Base-by-base conservation (phyloP, 139 green algal species). In the Chlorella ohadii region DNA sequence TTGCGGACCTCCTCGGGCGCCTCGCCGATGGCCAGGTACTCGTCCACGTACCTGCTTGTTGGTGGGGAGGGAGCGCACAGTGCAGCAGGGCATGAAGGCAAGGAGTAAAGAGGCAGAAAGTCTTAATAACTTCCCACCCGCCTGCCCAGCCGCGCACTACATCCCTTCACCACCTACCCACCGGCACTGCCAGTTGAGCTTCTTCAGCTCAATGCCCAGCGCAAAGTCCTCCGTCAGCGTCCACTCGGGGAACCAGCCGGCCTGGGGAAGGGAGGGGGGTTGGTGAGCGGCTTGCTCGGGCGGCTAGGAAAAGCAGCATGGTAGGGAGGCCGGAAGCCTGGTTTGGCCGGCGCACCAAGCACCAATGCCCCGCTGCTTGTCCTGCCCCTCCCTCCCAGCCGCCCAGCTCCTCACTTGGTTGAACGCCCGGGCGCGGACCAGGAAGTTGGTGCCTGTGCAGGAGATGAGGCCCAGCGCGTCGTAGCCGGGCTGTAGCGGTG, bases 1-100 rank as follows among this genome's bases (percentile, higher is more conserved):
- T 97, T 95, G 63, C 94, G 91, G 34, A 95, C 90, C 79, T 97
- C 92, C 61, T 96, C 93, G 44, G 94, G 94, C 9, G 94, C 94
- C 90, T 96, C 93, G 38, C 93, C 93, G 59, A 94, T 89, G 33
- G 92, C 93, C 81, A 96, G 87, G 83, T 96, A 96, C 90, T 96
- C 92, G 56, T 87, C 28, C 39, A 96, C 91, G 76, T 96, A 96
- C 16, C 91, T 87, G 82, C 90, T 86, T 80, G 91, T 82, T 63
- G 81, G 78, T n/a, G 83, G 41, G 9, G 72, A 72, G 36, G 56
- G 75, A n/a, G n/a, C n/a, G n/a, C n/a, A n/a, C n/a, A n/a, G n/a
- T n/a, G n/a, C n/a, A n/a, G n/a, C n/a, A n/a, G n/a, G n/a, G n/a
- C n/a, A n/a, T n/a, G n/a, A n/a, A n/a, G n/a, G n/a, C n/a, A n/a